Base-by-base conservation (phyloP, 805 yeast genomes). In the Millerozyma acaciae region DNA sequence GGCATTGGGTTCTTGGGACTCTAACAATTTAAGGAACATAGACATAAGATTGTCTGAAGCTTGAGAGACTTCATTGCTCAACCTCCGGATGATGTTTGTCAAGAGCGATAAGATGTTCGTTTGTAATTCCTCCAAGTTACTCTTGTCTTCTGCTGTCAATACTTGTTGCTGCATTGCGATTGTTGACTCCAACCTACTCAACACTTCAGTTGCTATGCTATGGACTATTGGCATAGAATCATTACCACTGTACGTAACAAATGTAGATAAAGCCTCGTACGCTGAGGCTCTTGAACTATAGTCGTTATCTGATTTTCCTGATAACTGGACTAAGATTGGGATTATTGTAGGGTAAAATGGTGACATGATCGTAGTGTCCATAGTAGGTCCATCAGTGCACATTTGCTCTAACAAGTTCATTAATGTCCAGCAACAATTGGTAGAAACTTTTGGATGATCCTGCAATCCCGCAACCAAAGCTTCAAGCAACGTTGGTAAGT, bases 341-440 rank as follows among this genome's bases (percentile, higher is more conserved):
- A 87, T 76, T 33, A 93, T 62, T 10, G 68, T 65, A 16, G 70
- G 71, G 53, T 86, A 88, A 57, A 77, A 90, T 40, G 70, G 80
- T 17, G 95, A 83, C 65, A 93, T 70, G 16, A 78, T 70, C 20
- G 84, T 76, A 8, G 84, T 65, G 21, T 65, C 64, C 26, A 57
- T 57, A 21, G 59, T 55, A 2, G 73, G 65, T 8, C 77, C 77
- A 34, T 74, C 75, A 12, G 63, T 56, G 44, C 78, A 68, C 38
- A 89, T 63, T 61, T 88, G 96, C 60, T 90, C 97, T 17, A 85
- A 74, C 44, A 93, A 69, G 58, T 93, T 93, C 62, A 93, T 93
- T 41, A 93, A 69, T 5, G 97, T 80, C 98, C 98, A 93, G 60
- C 97, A 87, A 62, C 96, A 87, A 67, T 93, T 93, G n/a, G 96